A percentile compares a stretch with the other conserved stretches of the same genome.
phyloP scores from a whole-genome alignment of 1,284 basidiomycete species.

The Boletus mariae region DNA sequence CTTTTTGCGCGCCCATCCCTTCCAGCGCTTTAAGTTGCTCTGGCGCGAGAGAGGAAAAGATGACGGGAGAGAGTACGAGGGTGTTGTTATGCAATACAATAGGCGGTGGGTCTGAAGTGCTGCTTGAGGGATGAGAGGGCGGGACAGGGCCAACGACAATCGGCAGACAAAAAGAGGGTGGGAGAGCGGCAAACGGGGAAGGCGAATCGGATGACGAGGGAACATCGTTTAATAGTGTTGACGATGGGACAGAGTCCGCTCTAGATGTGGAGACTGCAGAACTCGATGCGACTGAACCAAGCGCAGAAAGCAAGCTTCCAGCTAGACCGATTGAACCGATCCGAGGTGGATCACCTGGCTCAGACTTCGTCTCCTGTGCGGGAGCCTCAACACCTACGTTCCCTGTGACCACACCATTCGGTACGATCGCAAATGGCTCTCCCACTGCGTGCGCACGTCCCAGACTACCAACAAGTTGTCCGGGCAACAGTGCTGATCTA shows the following conservation, averaged over 20 bases:
- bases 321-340: neutral
- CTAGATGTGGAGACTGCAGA: slow-evolving; percentile 1
- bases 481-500: slow-evolving; percentile 2
- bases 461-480: neutral
- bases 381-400: neutral
- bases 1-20: slow-evolving; percentile 77
- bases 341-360: slow-evolving; percentile 3
- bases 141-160: slow-evolving; percentile 61
- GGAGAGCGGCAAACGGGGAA: slow-evolving; percentile 23
- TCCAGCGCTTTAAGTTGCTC: slow-evolving; percentile 77
- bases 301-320: neutral
- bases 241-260: slow-evolving; percentile 1
- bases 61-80: slow-evolving; percentile 78
- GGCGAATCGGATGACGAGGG: slow-evolving; percentile 16
- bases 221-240: slow-evolving; percentile 4
- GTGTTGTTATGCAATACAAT: slow-evolving; percentile 85
- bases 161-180: slow-evolving; percentile 45
- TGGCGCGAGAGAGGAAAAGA: slow-evolving; percentile 76
- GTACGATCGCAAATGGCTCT: slow-evolving; percentile 6
- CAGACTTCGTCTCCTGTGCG: slow-evolving; percentile 3
- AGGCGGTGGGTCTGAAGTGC: slow-evolving; percentile 51
- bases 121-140: slow-evolving; percentile 38
- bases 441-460: slow-evolving; percentile 2
- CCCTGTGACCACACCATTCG: neutral
- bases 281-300: slow-evolving; percentile 2